Evolutionary conservation across 805 yeast species (phyloP).

Genomic region (Candida vartiovaarae): DNA sequence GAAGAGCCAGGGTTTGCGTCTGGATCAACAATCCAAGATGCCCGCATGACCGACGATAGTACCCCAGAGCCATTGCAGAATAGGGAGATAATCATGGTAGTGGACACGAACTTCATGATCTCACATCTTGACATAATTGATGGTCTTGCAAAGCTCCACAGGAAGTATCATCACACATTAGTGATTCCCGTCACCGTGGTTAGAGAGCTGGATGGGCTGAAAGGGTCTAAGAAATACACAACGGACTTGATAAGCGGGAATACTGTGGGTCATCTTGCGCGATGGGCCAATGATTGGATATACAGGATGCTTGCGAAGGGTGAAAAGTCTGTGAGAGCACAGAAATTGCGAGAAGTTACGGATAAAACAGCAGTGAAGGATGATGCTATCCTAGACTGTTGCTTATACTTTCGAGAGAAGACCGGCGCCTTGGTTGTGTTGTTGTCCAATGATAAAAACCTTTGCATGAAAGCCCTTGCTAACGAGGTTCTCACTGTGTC

Average conservation of each 20-base stretch:
- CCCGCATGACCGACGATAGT: slow-evolving; percentile 4
- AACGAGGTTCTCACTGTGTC: slow-evolving; percentile 60
- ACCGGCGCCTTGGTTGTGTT: slow-evolving; percentile 43
- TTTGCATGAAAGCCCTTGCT: slow-evolving; percentile 70
- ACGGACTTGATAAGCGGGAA: slow-evolving; percentile 12
- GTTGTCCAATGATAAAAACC: slow-evolving; percentile 76
- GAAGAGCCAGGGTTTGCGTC: slow-evolving; percentile 1
- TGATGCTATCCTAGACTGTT: slow-evolving; percentile 83
- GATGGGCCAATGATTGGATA: slow-evolving; percentile 77
- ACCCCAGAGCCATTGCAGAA: slow-evolving; percentile 5
- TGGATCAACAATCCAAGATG: background rate
- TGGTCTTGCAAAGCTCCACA: slow-evolving; percentile 36
- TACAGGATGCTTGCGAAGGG: slow-evolving; percentile 48
- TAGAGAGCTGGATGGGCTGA: slow-evolving; percentile 79
- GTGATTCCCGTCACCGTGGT: slow-evolving; percentile 68
- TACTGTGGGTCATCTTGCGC: slow-evolving; percentile 49
- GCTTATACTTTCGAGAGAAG: slow-evolving; percentile 49
- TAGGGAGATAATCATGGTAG: slow-evolving; percentile 41
- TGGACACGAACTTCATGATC: slow-evolving; percentile 80
- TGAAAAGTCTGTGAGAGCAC: slow-evolving; percentile 53
- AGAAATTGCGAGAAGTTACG: slow-evolving; percentile 47
- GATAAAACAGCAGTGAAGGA: slow-evolving; percentile 48
- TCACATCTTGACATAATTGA: slow-evolving; percentile 59
- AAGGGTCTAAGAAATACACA: slow-evolving; percentile 32
- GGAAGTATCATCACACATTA: slow-evolving; percentile 38